Evolutionary conservation across 164 flowering plant genomes (phyloP).

Genomic region (Euptelea pleiosperma): DNA sequence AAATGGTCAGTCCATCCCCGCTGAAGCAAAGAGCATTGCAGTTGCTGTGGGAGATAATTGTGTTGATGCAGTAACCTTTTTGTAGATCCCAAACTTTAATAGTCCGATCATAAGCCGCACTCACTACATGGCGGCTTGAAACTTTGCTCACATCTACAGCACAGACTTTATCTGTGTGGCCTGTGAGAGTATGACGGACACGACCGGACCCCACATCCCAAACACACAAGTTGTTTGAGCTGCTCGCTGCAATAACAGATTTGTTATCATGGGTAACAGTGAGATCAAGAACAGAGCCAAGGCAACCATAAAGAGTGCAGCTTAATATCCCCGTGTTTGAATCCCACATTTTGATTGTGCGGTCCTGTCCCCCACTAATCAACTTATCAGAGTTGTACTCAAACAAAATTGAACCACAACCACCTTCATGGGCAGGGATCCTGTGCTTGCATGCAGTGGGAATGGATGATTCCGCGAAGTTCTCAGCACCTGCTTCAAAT

Average conservation of each 20-base stretch:
- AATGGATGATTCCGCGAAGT: constrained; percentile 52
- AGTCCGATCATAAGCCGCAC: constrained; percentile 93
- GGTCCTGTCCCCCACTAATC: constrained; percentile 91
- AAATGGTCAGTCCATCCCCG: constrained; percentile 77
- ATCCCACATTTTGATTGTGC: constrained; percentile 82
- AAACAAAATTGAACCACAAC: constrained; percentile 76
- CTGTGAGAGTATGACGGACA: constrained; percentile 82
- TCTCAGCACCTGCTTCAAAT: constrained; percentile 80
- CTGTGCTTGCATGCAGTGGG: constrained; percentile 62
- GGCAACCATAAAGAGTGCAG: constrained; percentile 60
- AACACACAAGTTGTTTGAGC: constrained; percentile 81
- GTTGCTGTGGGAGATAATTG: constrained; percentile 74
- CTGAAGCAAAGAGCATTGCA: constrained; percentile 88
- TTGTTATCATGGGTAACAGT: constrained; percentile 72
- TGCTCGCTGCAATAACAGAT: constrained; percentile 81
- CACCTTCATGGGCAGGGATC: constrained; percentile 84
- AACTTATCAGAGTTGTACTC: constrained; percentile 64
- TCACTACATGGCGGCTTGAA: constrained; percentile 67
- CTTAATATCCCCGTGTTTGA: constrained; percentile 54
- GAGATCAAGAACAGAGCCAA: constrained; percentile 90
- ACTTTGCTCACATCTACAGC: constrained; percentile 79
- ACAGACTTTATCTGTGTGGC: constrained; percentile 89
- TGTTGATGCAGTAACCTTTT: constrained; percentile 80
- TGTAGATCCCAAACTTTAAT: constrained; percentile 92
- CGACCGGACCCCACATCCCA: constrained; percentile 86